phyloP scores from a whole-genome alignment of 148 eudicot species.

The Bassia scoparia region DNA sequence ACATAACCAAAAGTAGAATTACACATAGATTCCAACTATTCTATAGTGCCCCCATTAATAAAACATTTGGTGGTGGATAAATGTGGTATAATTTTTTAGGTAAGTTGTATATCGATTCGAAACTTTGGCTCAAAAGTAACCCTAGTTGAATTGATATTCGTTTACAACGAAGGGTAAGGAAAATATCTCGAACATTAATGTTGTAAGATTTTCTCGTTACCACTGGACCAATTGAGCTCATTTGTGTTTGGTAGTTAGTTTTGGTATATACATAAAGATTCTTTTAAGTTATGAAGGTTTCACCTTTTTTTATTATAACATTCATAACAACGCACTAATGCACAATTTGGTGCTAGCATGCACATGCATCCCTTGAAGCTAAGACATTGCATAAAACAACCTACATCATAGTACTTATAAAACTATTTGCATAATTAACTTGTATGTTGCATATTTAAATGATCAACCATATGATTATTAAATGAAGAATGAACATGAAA shows the following conservation, averaged over 20 bases:
- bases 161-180: no score
- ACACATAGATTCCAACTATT: conserved; percentile 11
- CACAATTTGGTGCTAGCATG: background rate
- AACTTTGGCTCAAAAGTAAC: no score
- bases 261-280: background rate
- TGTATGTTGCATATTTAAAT: background rate
- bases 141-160: no score
- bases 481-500: background rate
- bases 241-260: background rate
- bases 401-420: background rate
- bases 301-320: background rate
- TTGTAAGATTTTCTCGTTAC: no score
- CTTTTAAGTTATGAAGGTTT: background rate
- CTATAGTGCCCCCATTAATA: background rate
- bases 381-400: background rate
- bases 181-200: no score
- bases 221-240: no score
- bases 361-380: background rate
- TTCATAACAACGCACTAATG: no score
- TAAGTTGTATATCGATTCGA: no score
- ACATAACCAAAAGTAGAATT: background rate
- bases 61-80: no score
- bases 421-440: no score
- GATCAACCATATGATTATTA: conserved; percentile 4
- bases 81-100: no score